These are phyloP conservation scores for Linnemannia hyalina DNA, from an alignment of 192 early-diverging fungal genomes.

Conservation along the genomic window DNA sequence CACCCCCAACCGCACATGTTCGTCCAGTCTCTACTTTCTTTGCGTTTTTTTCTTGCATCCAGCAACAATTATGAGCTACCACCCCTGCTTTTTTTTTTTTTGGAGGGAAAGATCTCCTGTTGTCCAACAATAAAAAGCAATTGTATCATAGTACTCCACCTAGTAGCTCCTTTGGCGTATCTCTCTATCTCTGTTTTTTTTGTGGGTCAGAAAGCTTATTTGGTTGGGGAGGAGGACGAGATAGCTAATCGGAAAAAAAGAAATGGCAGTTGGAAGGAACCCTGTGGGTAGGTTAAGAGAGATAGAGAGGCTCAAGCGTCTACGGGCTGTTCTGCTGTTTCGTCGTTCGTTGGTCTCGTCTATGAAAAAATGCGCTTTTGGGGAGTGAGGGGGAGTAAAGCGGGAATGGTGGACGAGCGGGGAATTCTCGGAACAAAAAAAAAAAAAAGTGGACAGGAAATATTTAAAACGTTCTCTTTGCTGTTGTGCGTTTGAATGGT, in stretches of 20 bases:
- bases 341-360: not conserved
- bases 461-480: too few species aligned
- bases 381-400: too few species aligned
- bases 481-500: too few species aligned
- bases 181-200: not conserved
- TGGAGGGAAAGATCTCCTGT: not conserved
- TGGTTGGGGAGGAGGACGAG: slow-evolving; percentile 6
- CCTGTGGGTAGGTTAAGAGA: not conserved
- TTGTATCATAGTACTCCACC: slow-evolving; percentile 9
- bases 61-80: not conserved
- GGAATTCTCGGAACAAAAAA: slow-evolving; percentile 1
- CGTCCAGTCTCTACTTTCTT: not conserved
- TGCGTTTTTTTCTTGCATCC: not conserved
- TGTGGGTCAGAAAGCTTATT: not conserved
- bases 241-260: not conserved
- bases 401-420: not conserved
- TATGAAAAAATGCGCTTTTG: not conserved
- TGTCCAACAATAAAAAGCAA: not conserved
- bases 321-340: too few species aligned
- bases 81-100: not conserved
- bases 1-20: not conserved
- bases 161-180: not conserved
- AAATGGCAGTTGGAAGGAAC: not conserved
- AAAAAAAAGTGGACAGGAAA: not conserved
- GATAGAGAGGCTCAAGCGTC: too few species aligned